Evolutionary conservation across 768 basidiomycete species (phyloP).

Genomic region (Floccularia luteovirens): DNA sequence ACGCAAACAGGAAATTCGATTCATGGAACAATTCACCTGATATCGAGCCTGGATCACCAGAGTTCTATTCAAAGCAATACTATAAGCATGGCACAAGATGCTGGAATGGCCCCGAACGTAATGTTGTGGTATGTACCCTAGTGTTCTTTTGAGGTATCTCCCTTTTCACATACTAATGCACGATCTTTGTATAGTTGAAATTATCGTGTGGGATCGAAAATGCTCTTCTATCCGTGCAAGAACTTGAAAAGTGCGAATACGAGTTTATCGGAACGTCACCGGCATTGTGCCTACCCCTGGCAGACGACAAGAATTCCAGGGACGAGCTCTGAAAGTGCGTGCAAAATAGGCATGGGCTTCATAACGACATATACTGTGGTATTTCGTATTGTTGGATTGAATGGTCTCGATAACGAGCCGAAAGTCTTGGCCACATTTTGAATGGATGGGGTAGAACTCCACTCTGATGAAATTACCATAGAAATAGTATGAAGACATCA

Average conservation of each 20-base stretch:
- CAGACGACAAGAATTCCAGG: slow-evolving; percentile 25
- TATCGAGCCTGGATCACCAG: slow-evolving; percentile 50
- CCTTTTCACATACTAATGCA: slow-evolving; percentile 4
- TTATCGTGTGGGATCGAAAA: slow-evolving; percentile 86
- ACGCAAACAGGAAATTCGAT: slow-evolving; percentile 50
- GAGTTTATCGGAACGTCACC: slow-evolving; percentile 80
- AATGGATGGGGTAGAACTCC: too few species aligned
- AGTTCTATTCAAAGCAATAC: slow-evolving; percentile 74
- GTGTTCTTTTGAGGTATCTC: neutral
- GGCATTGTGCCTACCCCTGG: slow-evolving; percentile 65
- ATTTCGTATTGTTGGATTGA: too few species aligned
- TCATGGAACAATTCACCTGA: slow-evolving; percentile 70
- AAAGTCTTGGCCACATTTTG: too few species aligned
- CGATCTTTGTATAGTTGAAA: slow-evolving; percentile 45
- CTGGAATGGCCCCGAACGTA: slow-evolving; percentile 95
- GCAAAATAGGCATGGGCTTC: neutral
- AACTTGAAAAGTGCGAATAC: slow-evolving; percentile 97
- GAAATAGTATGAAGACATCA: too few species aligned
- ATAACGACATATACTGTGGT: too few species aligned
- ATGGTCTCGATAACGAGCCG: too few species aligned
- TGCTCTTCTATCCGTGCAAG: slow-evolving; percentile 64
- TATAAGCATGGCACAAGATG: slow-evolving; percentile 85
- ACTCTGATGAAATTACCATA: too few species aligned
- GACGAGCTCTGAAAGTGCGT: slow-evolving; percentile 35
- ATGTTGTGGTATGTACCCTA: slow-evolving; percentile 51